Conservation (phyloP, 225 moss, liverwort and hornwort species). For the Rhytidiadelphus loreus region DNA sequence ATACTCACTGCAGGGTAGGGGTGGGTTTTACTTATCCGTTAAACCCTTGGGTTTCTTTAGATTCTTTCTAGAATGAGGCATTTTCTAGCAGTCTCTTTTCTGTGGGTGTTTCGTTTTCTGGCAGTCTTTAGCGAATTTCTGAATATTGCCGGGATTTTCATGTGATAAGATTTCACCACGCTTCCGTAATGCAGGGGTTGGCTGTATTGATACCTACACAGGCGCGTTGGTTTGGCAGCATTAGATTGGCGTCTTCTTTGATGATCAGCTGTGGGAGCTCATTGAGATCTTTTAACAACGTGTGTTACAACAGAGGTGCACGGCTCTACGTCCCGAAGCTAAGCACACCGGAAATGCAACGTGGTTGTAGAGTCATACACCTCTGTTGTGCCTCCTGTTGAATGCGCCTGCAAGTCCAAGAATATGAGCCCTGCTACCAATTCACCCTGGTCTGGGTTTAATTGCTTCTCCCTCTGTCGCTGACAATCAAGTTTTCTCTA, state of each 20-base stretch:
- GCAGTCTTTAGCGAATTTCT: not conserved
- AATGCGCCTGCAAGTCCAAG: not conserved
- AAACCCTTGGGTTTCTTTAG: not conserved
- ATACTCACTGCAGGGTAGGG: not conserved
- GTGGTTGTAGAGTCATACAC: slow-evolving; percentile 49
- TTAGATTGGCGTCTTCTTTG: not conserved
- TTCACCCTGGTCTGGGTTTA: not conserved
- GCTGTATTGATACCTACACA: not conserved
- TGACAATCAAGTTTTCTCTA: not conserved
- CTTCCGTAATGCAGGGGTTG: not conserved
- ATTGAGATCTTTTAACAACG: not conserved
- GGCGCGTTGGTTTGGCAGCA: not conserved
- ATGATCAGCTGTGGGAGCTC: not conserved
- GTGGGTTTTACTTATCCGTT: not conserved
- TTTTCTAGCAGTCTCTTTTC: not conserved
- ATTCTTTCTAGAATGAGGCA: not conserved
- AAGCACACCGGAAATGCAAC: not conserved
- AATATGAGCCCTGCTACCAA: not conserved
- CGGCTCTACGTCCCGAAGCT: slow-evolving; percentile 14
- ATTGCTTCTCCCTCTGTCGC: not conserved
- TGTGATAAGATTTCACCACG: not conserved
- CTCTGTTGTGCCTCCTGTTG: slow-evolving; percentile 23
- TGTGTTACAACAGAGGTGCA: slow-evolving; percentile 17
- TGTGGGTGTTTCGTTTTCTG: not conserved
- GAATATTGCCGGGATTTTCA: not conserved